Evolutionary conservation across 306 rosid species (phyloP), one percentile per base, ranked within the genome.

Genomic region (Vigna reflexopilosa): DNA sequence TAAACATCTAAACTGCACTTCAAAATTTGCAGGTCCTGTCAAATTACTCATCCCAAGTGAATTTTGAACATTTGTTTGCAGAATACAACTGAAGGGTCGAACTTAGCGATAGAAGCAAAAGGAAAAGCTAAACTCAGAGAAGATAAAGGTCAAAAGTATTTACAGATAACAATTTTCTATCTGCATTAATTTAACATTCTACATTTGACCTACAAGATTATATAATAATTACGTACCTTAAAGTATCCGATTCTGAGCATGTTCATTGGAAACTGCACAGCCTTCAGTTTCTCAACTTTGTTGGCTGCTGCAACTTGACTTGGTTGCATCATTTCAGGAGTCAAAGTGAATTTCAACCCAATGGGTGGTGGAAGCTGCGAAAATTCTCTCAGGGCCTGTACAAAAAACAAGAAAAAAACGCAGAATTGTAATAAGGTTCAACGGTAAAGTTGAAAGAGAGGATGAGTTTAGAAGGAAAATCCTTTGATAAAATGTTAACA

Each of bases 271-370:
- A 56, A 38, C 17, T 73, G 77, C 16, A 4, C 54, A 20, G 77
- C 67, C 55, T 73, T 73, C 26, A 73, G 22, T 58, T 73, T 73
- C 16, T 14, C 67, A 49, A 28, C 26, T 26, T 49, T 69, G 24
- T 68, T 47, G 1, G 9, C 24, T 48, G 54, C 72, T 48, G 54
- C 72, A 44, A 67, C 2, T 42, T 67, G 12, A 2, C 11, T 4
- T 67, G 22, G 57, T 24, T 68, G 57, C 73, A 68, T 40, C 73
- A 68, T 68, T 47, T 68, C 73, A 12, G 40, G 22, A 24, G 73
- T 14, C 42, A 68, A 1, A 13, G 57, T 68, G 56, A 68, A 26
- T 26, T 68, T 68, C 24, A 67, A 67, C 0, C 72, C 72, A 0
- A 67, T 36, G 12, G 54, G 72, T 67, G 72, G 72, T 19, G 72